Conservation (phyloP, 2,329 filamentous ascomycete genomes). For the Didymella pinodella region DNA sequence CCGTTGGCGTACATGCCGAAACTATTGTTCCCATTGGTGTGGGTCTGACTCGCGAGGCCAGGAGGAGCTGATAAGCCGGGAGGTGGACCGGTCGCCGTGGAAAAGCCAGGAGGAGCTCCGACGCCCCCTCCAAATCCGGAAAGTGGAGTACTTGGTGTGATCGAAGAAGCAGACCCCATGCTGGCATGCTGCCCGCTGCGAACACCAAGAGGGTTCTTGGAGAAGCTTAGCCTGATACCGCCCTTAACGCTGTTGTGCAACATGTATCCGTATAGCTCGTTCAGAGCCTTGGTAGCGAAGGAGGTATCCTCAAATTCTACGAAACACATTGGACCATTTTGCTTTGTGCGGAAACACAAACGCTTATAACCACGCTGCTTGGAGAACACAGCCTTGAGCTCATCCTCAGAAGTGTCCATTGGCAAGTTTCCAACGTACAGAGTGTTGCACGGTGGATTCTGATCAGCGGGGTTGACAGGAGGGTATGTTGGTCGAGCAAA, state of each 20-base stretch:
- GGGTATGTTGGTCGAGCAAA: slow-evolving; percentile 75
- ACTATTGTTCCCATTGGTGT: slow-evolving; percentile 41
- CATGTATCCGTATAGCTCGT: slow-evolving; percentile 85
- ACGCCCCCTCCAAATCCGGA: slow-evolving; percentile 66
- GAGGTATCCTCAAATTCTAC: slow-evolving; percentile 96
- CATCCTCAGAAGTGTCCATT: slow-evolving; percentile 90
- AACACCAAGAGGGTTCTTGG: slow-evolving; percentile 94
- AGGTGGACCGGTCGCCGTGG: slow-evolving; percentile 76
- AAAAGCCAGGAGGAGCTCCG: slow-evolving; percentile 65
- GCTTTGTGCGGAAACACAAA: slow-evolving; percentile 92
- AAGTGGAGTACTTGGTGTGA: slow-evolving; percentile 61
- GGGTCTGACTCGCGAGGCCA: slow-evolving; percentile 62
- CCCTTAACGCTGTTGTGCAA: slow-evolving; percentile 94
- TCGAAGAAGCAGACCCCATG: slow-evolving; percentile 59
- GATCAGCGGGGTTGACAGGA: slow-evolving; percentile 90
- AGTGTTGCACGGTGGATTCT: slow-evolving; percentile 97
- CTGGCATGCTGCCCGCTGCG: slow-evolving; percentile 74
- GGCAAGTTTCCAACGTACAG: slow-evolving; percentile 97
- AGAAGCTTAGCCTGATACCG: slow-evolving; percentile 94
- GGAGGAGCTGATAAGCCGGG: slow-evolving; percentile 81
- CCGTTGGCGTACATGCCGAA: slow-evolving; percentile 51
- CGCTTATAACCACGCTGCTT: slow-evolving; percentile 95
- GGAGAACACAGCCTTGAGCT: slow-evolving; percentile 91
- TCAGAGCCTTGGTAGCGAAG: slow-evolving; percentile 87
- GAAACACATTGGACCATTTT: slow-evolving; percentile 97